Evolutionary conservation across 2,329 filamentous ascomycete species (phyloP), one percentile per base, ranked within the genome.

Genomic region (Didymella lethalis): DNA sequence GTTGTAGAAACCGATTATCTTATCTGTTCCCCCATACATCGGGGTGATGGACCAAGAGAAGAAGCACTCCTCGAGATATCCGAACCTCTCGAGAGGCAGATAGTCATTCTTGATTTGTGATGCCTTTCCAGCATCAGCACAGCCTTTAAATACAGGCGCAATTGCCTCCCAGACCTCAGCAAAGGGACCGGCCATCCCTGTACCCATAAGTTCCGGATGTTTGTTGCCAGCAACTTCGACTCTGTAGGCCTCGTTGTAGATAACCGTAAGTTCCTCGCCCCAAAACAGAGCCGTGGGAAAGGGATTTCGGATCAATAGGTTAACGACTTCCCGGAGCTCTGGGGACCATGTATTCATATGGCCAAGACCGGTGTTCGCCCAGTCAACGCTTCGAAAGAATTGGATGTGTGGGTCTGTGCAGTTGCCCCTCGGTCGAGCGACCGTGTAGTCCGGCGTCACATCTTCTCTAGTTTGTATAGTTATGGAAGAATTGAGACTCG

Each of bases 331-430:
- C 32, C 82, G 80, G 23, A 85, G 77, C 23, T 80, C 75, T 5
- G 74, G 49, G n/a, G 80, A 75, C 83, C 84, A 86, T 50, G 67
- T 68, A 2, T 74, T 62, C 70, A 85, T 79, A 1, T 79, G 78
- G 0, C 84, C 84, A 0, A 85, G 69, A 2, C 80, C 76, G 1
- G 82, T 84, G 12, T 68, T 68, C 3, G 73, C 72, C 83, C 83
- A 85, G 64, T 84, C 77, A 16, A 83, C 68, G 23, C 67, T 77
- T 26, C 81, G 77, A 47, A 82, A 62, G 48, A 78, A 76, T 10
- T 55, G 54, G 20, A 73, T 47, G 46, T 77, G 72, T 7, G 46
- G 46, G 23, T 74, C 70, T 3, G 73, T 69, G 23, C 74, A 61
- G 69, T 67, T 7, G 3, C 70, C 72, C 36, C 47, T 63, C 4